Percentiles rank a stretch among this genome's conserved stretches.
Evolutionary conservation across 257 asterid genomes (phyloP).

Genomic region (Schizonepeta tenuifolia): DNA sequence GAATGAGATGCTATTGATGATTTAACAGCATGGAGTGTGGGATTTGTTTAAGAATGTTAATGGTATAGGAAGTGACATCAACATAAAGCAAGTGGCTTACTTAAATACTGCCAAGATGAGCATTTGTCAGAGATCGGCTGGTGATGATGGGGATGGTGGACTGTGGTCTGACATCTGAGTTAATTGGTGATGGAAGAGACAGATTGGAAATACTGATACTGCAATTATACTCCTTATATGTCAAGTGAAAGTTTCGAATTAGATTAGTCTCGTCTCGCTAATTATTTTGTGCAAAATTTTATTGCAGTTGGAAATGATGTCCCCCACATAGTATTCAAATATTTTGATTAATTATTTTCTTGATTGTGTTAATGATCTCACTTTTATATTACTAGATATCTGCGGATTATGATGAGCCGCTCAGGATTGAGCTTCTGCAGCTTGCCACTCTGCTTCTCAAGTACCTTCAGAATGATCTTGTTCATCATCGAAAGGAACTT

Average conservation of each 20-base stretch:
- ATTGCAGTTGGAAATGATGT: slow-evolving; percentile 18
- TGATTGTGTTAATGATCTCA: slow-evolving; percentile 24
- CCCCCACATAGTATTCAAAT: not conserved
- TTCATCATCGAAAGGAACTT: slow-evolving; percentile 95
- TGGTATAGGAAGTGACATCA: not conserved
- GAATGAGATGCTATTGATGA: not conserved
- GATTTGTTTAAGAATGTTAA: not conserved
- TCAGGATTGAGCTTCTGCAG: slow-evolving; percentile 99
- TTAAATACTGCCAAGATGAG: not conserved
- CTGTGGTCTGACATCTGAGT: slow-evolving; percentile 4
- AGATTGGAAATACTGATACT: not conserved
- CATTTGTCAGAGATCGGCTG: slow-evolving; percentile 13
- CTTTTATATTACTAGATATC: slow-evolving; percentile 58
- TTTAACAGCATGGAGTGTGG: slow-evolving; percentile 6
- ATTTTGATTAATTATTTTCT: slow-evolving; percentile 14
- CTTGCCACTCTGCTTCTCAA: slow-evolving; percentile 97
- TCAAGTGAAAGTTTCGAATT: not conserved
- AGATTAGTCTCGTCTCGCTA: not conserved
- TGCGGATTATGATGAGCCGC: slow-evolving; percentile 93
- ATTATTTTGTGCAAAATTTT: not conserved
- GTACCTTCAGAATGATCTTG: slow-evolving; percentile 96
- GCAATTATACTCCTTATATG: not conserved
- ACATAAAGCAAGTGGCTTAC: slow-evolving; percentile 4
- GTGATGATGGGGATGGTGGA: slow-evolving; percentile 11
- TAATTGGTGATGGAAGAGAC: slow-evolving; percentile 20